A percentile compares a stretch with the other conserved stretches of the same genome.
phyloP scores from a whole-genome alignment of 805 yeast species.

The Suhomyces xylopsoci region DNA sequence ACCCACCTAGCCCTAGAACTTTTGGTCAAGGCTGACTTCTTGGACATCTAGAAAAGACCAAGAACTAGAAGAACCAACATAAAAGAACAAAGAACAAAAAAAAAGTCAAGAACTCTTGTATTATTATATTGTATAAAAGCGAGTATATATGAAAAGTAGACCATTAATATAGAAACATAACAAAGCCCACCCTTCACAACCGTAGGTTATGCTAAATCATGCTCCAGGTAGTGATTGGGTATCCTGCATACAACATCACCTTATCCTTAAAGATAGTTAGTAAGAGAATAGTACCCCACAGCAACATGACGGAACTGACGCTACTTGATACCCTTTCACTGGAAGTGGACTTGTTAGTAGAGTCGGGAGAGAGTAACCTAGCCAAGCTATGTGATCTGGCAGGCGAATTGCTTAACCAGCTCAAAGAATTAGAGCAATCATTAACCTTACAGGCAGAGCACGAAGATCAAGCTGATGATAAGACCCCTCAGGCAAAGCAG shows the following conservation, averaged over 20 bases:
- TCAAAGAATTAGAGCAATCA: conserved; percentile 22
- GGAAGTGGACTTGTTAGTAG: conserved; percentile 24
- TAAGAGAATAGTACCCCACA: not conserved
- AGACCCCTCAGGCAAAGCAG: not conserved
- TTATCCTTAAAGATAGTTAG: not conserved
- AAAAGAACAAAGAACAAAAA: no score
- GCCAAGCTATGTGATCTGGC: conserved; percentile 19
- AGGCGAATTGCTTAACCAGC: conserved; percentile 19
- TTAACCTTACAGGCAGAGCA: conserved; percentile 15
- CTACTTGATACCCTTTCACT: conserved; percentile 23
- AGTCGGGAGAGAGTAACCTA: conserved; percentile 22
- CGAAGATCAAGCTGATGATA: conserved; percentile 4
- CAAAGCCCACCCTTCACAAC: not conserved
- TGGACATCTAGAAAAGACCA: conserved; percentile 50
- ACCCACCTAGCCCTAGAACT: conserved; percentile 92
- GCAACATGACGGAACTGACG: conserved; percentile 4
- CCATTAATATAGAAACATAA: not conserved
- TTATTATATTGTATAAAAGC: not conserved
- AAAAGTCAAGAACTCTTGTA: no score
- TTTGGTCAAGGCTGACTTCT: conserved; percentile 87
- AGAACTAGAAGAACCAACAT: not conserved
- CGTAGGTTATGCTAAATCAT: not conserved
- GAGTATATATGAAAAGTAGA: not conserved
- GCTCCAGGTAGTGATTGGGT: not conserved
- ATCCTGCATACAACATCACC: not conserved